Base-by-base conservation (phyloP, 345 rosid species). In the Litchi chinensis region DNA sequence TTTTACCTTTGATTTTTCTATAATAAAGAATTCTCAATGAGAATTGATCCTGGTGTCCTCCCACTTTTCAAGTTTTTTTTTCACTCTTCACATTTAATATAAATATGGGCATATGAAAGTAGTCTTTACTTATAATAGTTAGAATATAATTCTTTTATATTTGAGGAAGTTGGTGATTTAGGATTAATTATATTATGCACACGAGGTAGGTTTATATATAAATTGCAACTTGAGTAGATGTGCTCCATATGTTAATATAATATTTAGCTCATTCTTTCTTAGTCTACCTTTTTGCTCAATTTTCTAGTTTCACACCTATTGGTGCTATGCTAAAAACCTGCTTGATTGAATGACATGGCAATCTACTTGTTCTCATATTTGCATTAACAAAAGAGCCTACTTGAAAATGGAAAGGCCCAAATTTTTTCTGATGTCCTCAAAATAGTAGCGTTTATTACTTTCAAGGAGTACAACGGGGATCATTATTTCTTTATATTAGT, bases 151-250 rank as follows among this genome's bases (percentile, higher is more conserved):
- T 70, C 21, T 50, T 50, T 70, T 57, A 48, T 24, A 18, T 22
- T 50, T 26, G 21, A 48, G 62, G 74, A 24, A 48, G 74, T 26
- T 50, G 10, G 28, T 50, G 24, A 8, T 50, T 52, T 70, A 70
- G 32, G 21, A 50, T 26, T 28, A 50, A 26, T 52, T 16, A 26
- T 18, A 8, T 70, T 50, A 11, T 5, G 5, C 50, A 50, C 24
- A 21, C 54, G 26, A 28, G 72, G 72, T 69, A 54, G n/a, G 16
- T 54, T 54, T 54, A 54, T 54, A 50, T 12, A 50, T 50, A 22
- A 69, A 44, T 44, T 69, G 39, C 39, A 69, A 69, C 57, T 69
- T 44, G 57, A 69, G 12, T 69, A 44, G 37, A 44, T 69, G 56
- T 69, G 57, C 57, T 52, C 46, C 48, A 5, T 26, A 5, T 44